Evolutionary conservation across 2,329 filamentous ascomycete species (phyloP).

Genomic region (Teratosphaeria zuluensis): DNA sequence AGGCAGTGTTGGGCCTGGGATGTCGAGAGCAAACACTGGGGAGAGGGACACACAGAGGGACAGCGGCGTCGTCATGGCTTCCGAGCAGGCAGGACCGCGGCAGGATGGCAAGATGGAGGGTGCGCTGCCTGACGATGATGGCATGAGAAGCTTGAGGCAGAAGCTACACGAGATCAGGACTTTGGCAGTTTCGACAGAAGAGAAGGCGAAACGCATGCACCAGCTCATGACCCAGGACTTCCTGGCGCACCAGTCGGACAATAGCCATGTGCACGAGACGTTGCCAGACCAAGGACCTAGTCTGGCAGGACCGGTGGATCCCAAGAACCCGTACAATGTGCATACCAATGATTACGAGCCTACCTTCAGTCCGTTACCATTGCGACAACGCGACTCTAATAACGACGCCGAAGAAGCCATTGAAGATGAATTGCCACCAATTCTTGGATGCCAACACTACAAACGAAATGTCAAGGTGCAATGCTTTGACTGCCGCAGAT

Average conservation of each 20-base stretch:
- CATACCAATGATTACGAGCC: constrained; percentile 23
- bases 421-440: constrained; percentile 37
- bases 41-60: background rate
- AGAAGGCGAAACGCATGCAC: constrained; percentile 42
- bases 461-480: constrained; percentile 93
- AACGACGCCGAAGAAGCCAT: constrained; percentile 37
- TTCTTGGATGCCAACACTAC: constrained; percentile 83
- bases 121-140: constrained; percentile 39
- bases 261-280: background rate
- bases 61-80: background rate
- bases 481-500: constrained; percentile 77
- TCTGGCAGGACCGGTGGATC: constrained; percentile 16
- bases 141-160: constrained; percentile 38
- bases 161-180: constrained; percentile 40
- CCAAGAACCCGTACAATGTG: constrained; percentile 28
- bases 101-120: constrained; percentile 6
- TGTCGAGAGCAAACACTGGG: constrained; percentile 2
- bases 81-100: background rate
- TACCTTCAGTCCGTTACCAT: constrained; percentile 23
- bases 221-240: constrained; percentile 41
- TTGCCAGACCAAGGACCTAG: background rate
- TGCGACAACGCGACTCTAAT: constrained; percentile 28
- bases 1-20: constrained; percentile 1
- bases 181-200: constrained; percentile 34
- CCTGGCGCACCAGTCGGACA: constrained; percentile 13